Conservation (phyloP, 805 yeast species). For the Candida manassasensis region DNA sequence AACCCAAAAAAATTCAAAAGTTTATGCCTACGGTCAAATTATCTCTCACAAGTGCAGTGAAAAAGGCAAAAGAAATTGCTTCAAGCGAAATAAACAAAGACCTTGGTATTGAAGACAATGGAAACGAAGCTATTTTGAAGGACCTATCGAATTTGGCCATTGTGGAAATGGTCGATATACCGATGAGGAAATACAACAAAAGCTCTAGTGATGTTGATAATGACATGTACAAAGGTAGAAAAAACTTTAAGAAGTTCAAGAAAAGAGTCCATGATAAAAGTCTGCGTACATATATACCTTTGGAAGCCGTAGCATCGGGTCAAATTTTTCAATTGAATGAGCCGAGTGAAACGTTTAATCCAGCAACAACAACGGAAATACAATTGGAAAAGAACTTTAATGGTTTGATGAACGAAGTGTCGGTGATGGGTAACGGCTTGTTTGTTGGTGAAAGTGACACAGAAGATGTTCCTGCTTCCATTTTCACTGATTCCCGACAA, state of each 20-base stretch:
- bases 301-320: constrained; percentile 8
- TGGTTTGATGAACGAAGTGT: constrained; percentile 15
- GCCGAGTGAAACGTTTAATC: too few species aligned
- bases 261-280: too few species aligned
- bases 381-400: constrained; percentile 13
- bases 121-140: constrained; percentile 10
- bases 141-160: constrained; percentile 22
- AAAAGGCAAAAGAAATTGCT: constrained; percentile 21
- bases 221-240: constrained; percentile 13
- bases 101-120: constrained; percentile 18
- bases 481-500: constrained; percentile 2
- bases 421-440: constrained; percentile 8
- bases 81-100: constrained; percentile 18
- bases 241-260: constrained; percentile 29
- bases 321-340: too few species aligned
- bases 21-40: constrained; percentile 11
- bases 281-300: constrained; percentile 19
- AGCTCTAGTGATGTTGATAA: background rate
- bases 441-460: constrained; percentile 11
- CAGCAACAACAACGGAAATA: background rate
- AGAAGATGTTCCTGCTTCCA: constrained; percentile 5
- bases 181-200: constrained; percentile 8
- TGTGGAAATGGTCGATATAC: constrained; percentile 26
- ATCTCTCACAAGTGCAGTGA: constrained; percentile 27
- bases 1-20: constrained; percentile 10